Percentiles rank a stretch among this genome's conserved stretches.
Conservation (phyloP, 192 early-diverging fungal genomes). For the Backusella westeae region DNA sequence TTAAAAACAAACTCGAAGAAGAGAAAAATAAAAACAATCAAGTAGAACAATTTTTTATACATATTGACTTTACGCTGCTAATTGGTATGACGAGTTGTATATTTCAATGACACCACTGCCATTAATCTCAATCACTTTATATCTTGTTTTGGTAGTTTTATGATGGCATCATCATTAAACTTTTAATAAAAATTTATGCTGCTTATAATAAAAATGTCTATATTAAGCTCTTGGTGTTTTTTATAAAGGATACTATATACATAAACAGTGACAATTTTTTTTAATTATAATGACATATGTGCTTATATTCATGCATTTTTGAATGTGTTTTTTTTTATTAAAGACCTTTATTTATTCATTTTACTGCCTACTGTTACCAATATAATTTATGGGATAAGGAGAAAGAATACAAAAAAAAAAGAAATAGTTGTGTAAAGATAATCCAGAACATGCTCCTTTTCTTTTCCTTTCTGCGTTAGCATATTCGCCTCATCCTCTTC, state of each 20-base stretch:
- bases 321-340: neutral
- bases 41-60: too few species aligned
- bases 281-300: neutral
- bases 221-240: neutral
- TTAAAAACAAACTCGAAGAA: neutral
- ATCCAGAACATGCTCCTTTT: neutral
- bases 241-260: neutral
- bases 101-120: neutral
- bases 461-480: neutral
- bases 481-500: too few species aligned
- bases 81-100: neutral
- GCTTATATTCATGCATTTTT: neutral
- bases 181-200: neutral
- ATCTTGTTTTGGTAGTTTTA: neutral
- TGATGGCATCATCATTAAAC: neutral
- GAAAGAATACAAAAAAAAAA: neutral
- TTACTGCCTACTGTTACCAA: too few species aligned
- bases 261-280: neutral
- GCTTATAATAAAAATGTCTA: too few species aligned
- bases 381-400: neutral
- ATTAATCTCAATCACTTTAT: neutral
- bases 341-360: neutral
- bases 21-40: neutral
- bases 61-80: neutral
- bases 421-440: neutral